Conservation (phyloP, 2,329 filamentous ascomycete species). For the Phialocephala subalpina region DNA sequence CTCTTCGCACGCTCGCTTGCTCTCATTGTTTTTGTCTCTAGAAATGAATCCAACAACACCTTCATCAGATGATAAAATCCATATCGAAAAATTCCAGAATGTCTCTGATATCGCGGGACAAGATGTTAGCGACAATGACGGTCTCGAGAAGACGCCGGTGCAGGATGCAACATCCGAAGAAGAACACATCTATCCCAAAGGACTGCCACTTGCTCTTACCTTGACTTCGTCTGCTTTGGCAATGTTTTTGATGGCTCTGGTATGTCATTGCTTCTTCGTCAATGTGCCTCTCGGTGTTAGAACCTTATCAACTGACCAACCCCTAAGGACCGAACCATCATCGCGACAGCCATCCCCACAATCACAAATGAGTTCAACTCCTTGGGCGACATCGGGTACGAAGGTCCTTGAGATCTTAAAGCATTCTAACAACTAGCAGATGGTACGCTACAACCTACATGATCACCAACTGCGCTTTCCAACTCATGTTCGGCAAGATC, state of each 20-base stretch:
- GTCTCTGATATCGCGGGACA: not conserved
- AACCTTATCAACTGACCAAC: not conserved
- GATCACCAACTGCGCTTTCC: slow-evolving; percentile 40
- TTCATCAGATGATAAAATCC: not conserved
- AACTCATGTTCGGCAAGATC: slow-evolving; percentile 27
- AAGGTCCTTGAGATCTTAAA: not conserved
- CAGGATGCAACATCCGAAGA: not conserved
- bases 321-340: slow-evolving; percentile 41
- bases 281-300: not conserved
- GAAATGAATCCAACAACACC: not conserved
- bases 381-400: slow-evolving; percentile 40
- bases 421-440: not conserved
- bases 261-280: not conserved
- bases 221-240: not conserved
- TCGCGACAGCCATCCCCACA: slow-evolving; percentile 46
- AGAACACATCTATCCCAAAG: not conserved
- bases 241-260: slow-evolving; percentile 16
- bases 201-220: not conserved
- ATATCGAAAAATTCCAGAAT: not conserved
- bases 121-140: not conserved
- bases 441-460: slow-evolving; percentile 46
- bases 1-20: not conserved
- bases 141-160: not conserved
- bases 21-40: not conserved
- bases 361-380: slow-evolving; percentile 47